Conservation (phyloP, 768 basidiomycete species). For the Gloeopeniophorella convolvens region DNA sequence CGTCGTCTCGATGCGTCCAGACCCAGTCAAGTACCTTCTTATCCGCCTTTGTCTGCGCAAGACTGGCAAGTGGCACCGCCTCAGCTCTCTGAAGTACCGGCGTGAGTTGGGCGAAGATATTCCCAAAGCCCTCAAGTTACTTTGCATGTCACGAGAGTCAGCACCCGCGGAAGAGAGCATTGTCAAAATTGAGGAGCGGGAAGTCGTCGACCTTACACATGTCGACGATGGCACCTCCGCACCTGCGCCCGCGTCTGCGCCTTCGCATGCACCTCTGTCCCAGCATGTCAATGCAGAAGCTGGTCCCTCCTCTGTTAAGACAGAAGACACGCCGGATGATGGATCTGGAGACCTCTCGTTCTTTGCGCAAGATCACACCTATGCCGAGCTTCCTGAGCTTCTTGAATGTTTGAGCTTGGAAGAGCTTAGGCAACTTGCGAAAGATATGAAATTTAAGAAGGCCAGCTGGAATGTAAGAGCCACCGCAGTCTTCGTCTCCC, state of each 20-base stretch:
- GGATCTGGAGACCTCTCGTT: conserved; percentile 19
- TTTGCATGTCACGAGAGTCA: conserved; percentile 31
- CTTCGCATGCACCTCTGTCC: background rate
- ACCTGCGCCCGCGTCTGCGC: too few relatives aligned
- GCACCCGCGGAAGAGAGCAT: background rate
- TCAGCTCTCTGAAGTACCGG: conserved; percentile 38
- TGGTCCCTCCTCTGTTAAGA: conserved; percentile 8
- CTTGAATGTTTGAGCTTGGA: conserved; percentile 38
- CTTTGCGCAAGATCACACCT: conserved; percentile 36
- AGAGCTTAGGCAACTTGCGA: conserved; percentile 40
- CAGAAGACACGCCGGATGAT: conserved; percentile 10
- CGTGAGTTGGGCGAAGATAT: conserved; percentile 37
- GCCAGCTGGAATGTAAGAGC: conserved; percentile 30
- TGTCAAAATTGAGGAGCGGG: conserved; percentile 25
- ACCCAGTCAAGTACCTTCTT: conserved; percentile 54
- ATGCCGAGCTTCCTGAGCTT: conserved; percentile 36
- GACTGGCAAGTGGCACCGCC: conserved; percentile 46
- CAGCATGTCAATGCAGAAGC: conserved; percentile 1
- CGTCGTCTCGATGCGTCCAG: conserved; percentile 27
- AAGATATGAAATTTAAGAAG: conserved; percentile 37
- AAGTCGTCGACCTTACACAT: conserved; percentile 34
- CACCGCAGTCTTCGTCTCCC: conserved; percentile 5
- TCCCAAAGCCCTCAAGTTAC: conserved; percentile 36
- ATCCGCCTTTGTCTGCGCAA: conserved; percentile 58
- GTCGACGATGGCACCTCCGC: conserved; percentile 27